Percentiles rank a stretch among this genome's conserved stretches.
Conservation (phyloP, 1,139 yeast genomes). For the Nakaseomyces delphensis region DNA sequence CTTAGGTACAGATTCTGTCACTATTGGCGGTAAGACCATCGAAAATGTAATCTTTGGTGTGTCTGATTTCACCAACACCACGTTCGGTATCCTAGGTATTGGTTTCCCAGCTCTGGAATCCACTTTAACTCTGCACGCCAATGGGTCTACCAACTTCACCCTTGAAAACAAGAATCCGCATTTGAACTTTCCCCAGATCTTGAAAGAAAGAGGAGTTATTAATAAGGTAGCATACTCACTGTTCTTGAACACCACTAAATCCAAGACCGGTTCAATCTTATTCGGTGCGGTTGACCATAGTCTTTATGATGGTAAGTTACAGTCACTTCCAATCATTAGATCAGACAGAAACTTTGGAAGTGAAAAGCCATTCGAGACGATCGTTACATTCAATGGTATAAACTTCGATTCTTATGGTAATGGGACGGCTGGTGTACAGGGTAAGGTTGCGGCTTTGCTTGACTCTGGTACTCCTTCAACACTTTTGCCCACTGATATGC, state of each 20-base stretch:
- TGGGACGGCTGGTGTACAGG: constrained; percentile 20
- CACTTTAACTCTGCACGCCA: constrained; percentile 16
- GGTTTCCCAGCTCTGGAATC: constrained; percentile 44
- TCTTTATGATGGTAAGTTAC: constrained; percentile 39
- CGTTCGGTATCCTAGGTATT: constrained; percentile 49
- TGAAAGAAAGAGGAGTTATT: constrained; percentile 43
- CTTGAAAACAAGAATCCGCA: constrained; percentile 29
- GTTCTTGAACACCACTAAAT: constrained; percentile 35
- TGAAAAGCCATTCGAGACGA: constrained; percentile 14
- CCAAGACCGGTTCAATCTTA: constrained; percentile 36
- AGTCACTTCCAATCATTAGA: constrained; percentile 37
- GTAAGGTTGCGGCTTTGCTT: constrained; percentile 39
- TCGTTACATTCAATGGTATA: constrained; percentile 33
- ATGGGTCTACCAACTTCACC: constrained; percentile 6
- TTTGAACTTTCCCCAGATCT: constrained; percentile 45
- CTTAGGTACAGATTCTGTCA: constrained; percentile 44
- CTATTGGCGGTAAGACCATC: constrained; percentile 34
- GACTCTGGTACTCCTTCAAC: constrained; percentile 65
- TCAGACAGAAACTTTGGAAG: constrained; percentile 23
- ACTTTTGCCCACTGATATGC: constrained; percentile 39
- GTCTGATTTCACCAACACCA: constrained; percentile 40
- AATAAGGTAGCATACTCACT: constrained; percentile 43
- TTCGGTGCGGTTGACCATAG: constrained; percentile 48
- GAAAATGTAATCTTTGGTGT: constrained; percentile 43
- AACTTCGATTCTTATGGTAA: constrained; percentile 27